Evolutionary conservation across 2,329 filamentous ascomycete genomes (phyloP).

Genomic region (Fusarium sp.): DNA sequence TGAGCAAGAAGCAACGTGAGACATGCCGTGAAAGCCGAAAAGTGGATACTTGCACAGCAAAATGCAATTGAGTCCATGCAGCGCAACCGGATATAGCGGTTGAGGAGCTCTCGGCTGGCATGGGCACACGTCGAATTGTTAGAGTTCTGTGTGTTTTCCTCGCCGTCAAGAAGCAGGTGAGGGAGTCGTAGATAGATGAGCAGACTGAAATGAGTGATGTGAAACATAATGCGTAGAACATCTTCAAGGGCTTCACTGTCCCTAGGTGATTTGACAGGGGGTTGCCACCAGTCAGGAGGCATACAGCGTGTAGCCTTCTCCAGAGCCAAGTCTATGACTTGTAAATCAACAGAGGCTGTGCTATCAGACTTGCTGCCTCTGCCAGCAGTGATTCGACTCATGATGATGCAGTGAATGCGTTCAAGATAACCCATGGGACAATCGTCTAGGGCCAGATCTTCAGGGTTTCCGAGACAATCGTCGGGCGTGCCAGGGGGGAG

Average conservation of each 20-base stretch:
- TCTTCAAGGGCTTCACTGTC: not conserved
- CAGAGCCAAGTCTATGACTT: not conserved
- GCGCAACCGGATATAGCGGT: not conserved
- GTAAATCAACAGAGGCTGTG: not conserved
- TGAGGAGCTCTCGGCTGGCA: not conserved
- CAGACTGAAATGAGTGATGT: not conserved
- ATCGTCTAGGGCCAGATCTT: not conserved
- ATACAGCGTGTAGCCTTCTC: not conserved
- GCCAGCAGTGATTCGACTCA: not conserved
- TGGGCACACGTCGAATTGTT: not conserved
- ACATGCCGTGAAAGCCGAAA: not conserved
- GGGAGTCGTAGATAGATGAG: not conserved
- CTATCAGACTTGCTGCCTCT: not conserved
- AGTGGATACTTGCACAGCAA: conserved; percentile 1
- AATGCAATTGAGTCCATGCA: not conserved
- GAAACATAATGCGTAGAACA: not conserved
- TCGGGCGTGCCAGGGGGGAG: not conserved
- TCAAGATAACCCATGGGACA: conserved; percentile 4
- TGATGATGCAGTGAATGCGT: not conserved
- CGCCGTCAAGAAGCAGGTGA: not conserved
- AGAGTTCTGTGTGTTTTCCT: not conserved
- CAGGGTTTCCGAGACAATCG: not conserved
- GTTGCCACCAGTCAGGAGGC: not conserved
- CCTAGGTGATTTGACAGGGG: not conserved
- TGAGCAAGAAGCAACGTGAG: conserved; percentile 1